Evolutionary conservation across 164 flowering plant species (phyloP).

Genomic region (Magnolia sinica): DNA sequence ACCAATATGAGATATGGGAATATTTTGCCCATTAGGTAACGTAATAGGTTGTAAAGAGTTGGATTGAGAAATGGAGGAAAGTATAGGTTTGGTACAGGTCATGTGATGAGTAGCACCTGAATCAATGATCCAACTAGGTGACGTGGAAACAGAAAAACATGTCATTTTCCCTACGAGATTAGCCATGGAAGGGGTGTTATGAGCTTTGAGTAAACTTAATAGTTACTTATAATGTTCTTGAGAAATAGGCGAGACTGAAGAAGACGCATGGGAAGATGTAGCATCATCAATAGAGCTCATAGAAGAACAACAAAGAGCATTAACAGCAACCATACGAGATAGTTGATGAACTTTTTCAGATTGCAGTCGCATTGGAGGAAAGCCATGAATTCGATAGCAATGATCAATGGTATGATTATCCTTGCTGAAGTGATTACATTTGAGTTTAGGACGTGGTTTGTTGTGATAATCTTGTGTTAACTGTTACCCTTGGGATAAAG

Average conservation of each 20-base stretch:
- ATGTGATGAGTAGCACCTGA: background rate
- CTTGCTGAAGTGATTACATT: background rate
- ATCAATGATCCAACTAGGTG: background rate
- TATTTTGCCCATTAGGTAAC: background rate
- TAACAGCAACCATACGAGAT: background rate
- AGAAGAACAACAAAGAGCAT: background rate
- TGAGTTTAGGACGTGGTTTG: background rate
- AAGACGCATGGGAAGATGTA: background rate
- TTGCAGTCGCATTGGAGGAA: background rate
- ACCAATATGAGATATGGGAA: background rate
- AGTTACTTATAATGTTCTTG: background rate
- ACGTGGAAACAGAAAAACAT: background rate
- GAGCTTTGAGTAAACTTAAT: background rate
- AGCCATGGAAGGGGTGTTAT: background rate
- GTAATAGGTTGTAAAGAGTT: background rate
- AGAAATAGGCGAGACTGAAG: background rate
- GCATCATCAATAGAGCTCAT: background rate
- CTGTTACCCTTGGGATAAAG: background rate
- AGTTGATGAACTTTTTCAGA: background rate
- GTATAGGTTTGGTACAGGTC: background rate
- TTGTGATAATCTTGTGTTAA: background rate
- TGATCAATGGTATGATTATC: background rate
- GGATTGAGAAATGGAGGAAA: background rate
- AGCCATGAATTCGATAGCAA: conserved; percentile 1
- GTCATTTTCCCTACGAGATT: background rate